Conservation (phyloP, 352 stramenopile genomes). For the Phytophthora boehmeriae region DNA sequence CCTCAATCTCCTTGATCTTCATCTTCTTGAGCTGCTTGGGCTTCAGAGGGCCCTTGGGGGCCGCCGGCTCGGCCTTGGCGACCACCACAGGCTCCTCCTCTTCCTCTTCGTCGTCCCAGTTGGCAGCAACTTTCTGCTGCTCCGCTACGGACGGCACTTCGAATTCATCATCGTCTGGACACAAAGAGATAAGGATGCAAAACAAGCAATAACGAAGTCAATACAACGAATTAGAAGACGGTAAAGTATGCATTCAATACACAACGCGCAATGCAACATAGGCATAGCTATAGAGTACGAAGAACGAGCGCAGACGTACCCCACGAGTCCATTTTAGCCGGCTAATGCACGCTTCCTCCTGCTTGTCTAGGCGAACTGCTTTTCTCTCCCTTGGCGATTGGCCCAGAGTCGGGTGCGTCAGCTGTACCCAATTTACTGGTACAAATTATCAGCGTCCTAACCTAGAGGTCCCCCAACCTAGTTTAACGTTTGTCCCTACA, state of each 20-base stretch:
- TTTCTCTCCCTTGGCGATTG: constrained; percentile 25
- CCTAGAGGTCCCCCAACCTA: too few species aligned
- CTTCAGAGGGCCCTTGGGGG: constrained; percentile 67
- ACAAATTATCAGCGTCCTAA: not conserved
- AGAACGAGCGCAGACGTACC: constrained; percentile 40
- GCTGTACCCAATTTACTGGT: constrained; percentile 18
- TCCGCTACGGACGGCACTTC: constrained; percentile 66
- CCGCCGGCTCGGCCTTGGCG: constrained; percentile 26
- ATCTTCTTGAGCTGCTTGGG: constrained; percentile 89
- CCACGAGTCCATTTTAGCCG: constrained; percentile 75
- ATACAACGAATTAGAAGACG: constrained; percentile 2
- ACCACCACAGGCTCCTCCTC: constrained; percentile 51
- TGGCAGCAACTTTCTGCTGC: constrained; percentile 50
- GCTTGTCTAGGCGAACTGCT: not conserved
- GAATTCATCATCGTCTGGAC: constrained; percentile 83
- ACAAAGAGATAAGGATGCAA: not conserved
- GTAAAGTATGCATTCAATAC: not conserved
- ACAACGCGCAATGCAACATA: not conserved
- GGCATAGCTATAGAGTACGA: not conserved
- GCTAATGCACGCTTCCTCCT: not conserved
- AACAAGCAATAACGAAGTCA: constrained; percentile 4
- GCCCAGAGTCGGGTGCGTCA: constrained; percentile 10
- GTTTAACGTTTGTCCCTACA: too few species aligned
- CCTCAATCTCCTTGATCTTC: constrained; percentile 86
- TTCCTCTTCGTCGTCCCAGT: constrained; percentile 84